Base-by-base conservation (phyloP, 768 basidiomycete species). In the Hygrocybe punicea region DNA sequence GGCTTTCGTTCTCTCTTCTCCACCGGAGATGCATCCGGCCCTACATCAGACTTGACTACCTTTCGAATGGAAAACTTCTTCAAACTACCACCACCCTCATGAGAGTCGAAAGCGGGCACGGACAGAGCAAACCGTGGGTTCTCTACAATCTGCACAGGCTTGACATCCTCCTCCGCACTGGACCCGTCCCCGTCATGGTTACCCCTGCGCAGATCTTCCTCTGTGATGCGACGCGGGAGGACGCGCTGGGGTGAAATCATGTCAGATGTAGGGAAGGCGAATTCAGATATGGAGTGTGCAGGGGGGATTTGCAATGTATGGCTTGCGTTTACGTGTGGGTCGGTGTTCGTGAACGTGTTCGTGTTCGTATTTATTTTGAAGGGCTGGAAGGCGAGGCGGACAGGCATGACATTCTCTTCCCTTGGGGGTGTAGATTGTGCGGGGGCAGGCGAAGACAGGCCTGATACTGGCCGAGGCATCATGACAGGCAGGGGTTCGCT, bases 391-490 rank as follows among this genome's bases (percentile, higher is more conserved):
- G 42, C 35, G 53, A 37, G 33, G 1, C 56, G 24, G 51, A 62
- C n/a, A 56, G 66, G 56, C 3, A 34, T 39, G 34, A 10, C 34
- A n/a, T 36, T 35, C 34, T 35, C 51, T 45, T 71, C 71, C 50
- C 79, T 75, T 69, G 90, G 86, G 16, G 88, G 89, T 2, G 85
- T 85, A 2, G 86, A 88, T 60, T 89, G 88, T 6, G 87, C 89
- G n/a, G 87, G 87, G 0, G 83, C 81, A 59, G 89, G 72, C 1
- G 86, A 87, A n/a, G 82, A 84, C 13, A 80, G 66, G 66, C 85
- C 83, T 53, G 84, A 83, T 4, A 73, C 71, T 7, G 69, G 70
- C 6, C 66, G 65, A 55, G 61, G 58, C 48, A 17, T 50, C 8
- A 6, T 9, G 25, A n/a, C 24, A 4, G 69, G 62, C 6, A 65